Evolutionary conservation across 2,329 filamentous ascomycete species (phyloP).

Genomic region (Trichoderma koningiopsis): DNA sequence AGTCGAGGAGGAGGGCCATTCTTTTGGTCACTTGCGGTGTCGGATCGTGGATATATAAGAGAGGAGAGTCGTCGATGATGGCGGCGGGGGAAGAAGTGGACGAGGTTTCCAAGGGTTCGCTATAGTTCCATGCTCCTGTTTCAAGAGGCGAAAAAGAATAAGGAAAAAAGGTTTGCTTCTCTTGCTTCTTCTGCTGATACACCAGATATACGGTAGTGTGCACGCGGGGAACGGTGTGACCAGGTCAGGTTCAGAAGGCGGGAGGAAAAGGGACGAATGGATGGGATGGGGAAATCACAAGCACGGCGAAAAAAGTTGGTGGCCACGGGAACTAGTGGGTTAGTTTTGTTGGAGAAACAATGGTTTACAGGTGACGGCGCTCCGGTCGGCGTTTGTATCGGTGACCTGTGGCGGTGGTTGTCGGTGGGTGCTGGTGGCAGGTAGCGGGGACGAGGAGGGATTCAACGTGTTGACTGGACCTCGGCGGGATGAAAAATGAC

Average conservation of each 20-base stretch:
- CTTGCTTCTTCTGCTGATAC: not conserved
- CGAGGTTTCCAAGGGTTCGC: not conserved
- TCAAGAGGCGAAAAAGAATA: not conserved
- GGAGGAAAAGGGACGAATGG: not conserved
- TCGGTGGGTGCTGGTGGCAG: not conserved
- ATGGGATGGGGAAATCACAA: constrained; percentile 1
- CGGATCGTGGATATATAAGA: not conserved
- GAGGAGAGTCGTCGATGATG: not conserved
- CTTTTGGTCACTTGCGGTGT: not conserved
- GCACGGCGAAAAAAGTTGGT: not conserved
- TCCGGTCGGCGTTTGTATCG: not conserved
- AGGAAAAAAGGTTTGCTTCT: not conserved
- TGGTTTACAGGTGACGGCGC: not conserved
- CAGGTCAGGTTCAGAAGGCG: not conserved
- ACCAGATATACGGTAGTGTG: not conserved
- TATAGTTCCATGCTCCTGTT: constrained; percentile 20
- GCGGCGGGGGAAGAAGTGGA: not conserved
- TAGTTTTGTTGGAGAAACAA: not conserved
- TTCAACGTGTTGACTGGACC: not conserved
- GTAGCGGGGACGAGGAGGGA: not conserved
- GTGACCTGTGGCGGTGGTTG: not conserved
- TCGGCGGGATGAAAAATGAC: constrained; percentile 8
- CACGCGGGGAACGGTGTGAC: not conserved
- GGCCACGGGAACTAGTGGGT: constrained; percentile 16
- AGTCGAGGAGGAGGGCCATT: constrained; percentile 43